Base-by-base conservation (phyloP, 2,329 filamentous ascomycete genomes). In the Didymella arachidicola region DNA sequence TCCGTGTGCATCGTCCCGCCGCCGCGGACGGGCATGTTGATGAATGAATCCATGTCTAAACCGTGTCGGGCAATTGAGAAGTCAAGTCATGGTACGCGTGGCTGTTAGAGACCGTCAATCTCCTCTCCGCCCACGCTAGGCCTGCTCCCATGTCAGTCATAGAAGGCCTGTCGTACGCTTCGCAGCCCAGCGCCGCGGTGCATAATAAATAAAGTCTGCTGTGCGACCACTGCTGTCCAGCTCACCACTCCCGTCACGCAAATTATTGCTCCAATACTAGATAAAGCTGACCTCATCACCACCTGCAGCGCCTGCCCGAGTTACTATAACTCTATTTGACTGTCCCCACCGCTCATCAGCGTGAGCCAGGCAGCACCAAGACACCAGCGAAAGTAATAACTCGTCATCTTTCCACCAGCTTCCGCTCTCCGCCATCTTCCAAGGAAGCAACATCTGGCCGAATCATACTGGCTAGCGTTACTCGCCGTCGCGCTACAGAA, bases 1-100 rank as follows among this genome's bases (percentile, higher is more conserved):
- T 66, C 70, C 70, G 70, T 69, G 67, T 73, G 68, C 57, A 58
- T 69, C 64, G 65, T 73, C 68, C 72, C 72, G 71, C 59, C 65
- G 70, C 71, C 69, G 71, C 71, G 70, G 68, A 64, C 62, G 63
- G 64, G 60, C 50, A 41, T 50, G 56, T 22, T 50, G 34, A 48
- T 57, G 62, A 57, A 66, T 56, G 61, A 63, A 56, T 66, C 64
- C 64, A 62, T 62, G 60, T 58, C 65, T 62, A 66, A 53, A 16
- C 68, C 59, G 46, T 18, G 55, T 67, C 55, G 22, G 63, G 64
- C 54, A 57, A 50, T 52, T 8, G 32, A 41, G 45, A 46, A 54
- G 56, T 59, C 56, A 50, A 54, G 50, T 32, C 43, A 45, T 49
- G 46, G 50, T 49, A 59, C 50, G 56, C 50, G 56, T 59, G 44